Evolutionary conservation across 805 yeast genomes (phyloP), one percentile per base, ranked within the genome.

Genomic region (Candida methanosorbosa): DNA sequence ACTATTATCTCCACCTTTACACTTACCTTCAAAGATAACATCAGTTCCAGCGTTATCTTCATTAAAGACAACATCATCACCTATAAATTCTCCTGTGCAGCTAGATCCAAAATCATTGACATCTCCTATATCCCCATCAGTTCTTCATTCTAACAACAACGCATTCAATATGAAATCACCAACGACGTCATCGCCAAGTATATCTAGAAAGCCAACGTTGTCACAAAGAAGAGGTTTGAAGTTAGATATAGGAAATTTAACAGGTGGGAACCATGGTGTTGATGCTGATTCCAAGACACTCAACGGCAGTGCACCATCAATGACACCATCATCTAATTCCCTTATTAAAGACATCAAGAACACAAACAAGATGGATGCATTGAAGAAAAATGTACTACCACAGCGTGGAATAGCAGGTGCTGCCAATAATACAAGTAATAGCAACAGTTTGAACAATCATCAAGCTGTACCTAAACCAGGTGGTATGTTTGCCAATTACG

Each of bases 401-500:
- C 46, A 47, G 18, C 33, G 50, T 37, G 53, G 46, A 19, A 40
- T 30, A 35, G 32, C 37, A 30, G 39, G 38, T 16, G 35, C 50
- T 1, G 52, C 41, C 14, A 44, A 48, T n/a, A 44, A 39, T 17
- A 41, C 49, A 37, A 15, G 21, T 7, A 41, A 54, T n/a, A 4
- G 45, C 20, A 48, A 36, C 32, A 38, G 36, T 30, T 40, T 48
- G 37, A 12, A 54, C 23, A 55, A 37, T 14, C 44, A 41, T 2
- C 43, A 43, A 29, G 39, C 57, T 40, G 41, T 45, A 36, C 32
- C 52, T 3, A 61, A 62, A 39, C 55, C 73, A 11, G 66, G 65
- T 33, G 87, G 87, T 12, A 57, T 81, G 34, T 88, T 92, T 62
- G 81, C 88, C 9, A 78, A 80, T 52, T 92, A 83, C 55, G 75